phyloP scores from a whole-genome alignment of 2,329 filamentous ascomycete species.

The Incumbomyces lentus region DNA sequence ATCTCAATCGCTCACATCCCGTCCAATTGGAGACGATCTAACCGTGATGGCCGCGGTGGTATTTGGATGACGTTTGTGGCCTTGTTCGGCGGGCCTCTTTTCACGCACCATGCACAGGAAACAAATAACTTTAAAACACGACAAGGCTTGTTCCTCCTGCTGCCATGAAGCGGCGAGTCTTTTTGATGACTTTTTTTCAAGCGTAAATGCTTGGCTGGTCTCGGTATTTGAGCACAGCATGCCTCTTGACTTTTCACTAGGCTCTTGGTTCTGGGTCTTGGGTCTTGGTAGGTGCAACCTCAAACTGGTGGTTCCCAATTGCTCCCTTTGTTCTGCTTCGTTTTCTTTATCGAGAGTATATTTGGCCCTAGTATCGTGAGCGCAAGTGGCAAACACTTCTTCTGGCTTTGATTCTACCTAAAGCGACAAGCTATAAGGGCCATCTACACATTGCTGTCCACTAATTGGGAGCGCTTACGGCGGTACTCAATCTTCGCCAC shows the following conservation, averaged over 20 bases:
- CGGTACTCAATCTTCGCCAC: background rate
- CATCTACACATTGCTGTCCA: background rate
- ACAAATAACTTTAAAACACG: constrained; percentile 1
- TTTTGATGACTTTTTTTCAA: background rate
- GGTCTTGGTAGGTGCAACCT: background rate
- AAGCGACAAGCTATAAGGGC: background rate
- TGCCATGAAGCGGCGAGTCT: background rate
- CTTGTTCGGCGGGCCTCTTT: background rate
- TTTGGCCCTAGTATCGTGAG: background rate
- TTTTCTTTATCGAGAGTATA: constrained; percentile 1
- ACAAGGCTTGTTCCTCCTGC: constrained; percentile 2
- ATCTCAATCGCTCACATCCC: too few relatives aligned
- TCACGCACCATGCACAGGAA: background rate
- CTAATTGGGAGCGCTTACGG: background rate
- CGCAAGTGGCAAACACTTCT: background rate
- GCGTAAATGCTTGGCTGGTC: constrained; percentile 1
- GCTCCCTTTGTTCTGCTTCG: background rate
- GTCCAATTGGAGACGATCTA: too few relatives aligned
- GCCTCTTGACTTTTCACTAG: background rate
- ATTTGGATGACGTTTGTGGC: background rate
- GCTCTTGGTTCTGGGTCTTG: constrained; percentile 3
- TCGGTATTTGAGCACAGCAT: background rate
- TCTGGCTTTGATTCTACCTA: background rate
- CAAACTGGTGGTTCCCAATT: background rate
- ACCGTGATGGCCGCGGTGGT: too few relatives aligned